These are phyloP conservation scores for Pestalotiopsis sp. DNA, from an alignment of 2,329 filamentous ascomycete species.

Conservation along the genomic window DNA sequence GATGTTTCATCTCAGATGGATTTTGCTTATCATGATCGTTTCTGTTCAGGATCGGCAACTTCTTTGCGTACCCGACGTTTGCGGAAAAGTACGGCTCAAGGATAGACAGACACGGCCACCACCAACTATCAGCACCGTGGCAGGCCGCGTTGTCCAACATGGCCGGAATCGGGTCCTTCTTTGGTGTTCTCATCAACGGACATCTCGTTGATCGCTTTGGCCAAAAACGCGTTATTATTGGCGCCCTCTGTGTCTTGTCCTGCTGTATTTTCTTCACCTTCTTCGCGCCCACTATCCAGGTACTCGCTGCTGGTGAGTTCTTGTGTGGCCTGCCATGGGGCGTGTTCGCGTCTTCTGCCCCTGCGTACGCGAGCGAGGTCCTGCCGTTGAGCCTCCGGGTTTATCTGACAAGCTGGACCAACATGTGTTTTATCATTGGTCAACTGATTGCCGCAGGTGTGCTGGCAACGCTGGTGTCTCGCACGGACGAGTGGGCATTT, in stretches of 20 bases:
- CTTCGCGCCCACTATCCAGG: slow-evolving; percentile 34
- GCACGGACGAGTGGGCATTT: slow-evolving; percentile 35
- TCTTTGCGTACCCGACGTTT: slow-evolving; percentile 13
- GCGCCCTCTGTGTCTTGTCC: slow-evolving; percentile 33
- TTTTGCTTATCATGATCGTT: not conserved
- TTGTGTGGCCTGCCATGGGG: slow-evolving; percentile 38
- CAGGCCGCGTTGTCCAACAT: slow-evolving; percentile 45
- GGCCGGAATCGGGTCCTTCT: slow-evolving; percentile 41
- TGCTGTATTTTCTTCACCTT: slow-evolving; percentile 41
- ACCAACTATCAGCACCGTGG: slow-evolving; percentile 37
- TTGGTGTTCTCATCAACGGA: slow-evolving; percentile 44
- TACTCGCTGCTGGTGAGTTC: slow-evolving; percentile 37
- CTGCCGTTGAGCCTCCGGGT: slow-evolving; percentile 28
- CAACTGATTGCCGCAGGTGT: slow-evolving; percentile 40
- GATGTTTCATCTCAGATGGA: not conserved
- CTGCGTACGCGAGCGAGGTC: slow-evolving; percentile 33
- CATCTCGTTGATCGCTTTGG: slow-evolving; percentile 38
- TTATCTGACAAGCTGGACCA: slow-evolving; percentile 30
- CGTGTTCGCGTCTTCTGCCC: slow-evolving; percentile 28
- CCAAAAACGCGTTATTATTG: slow-evolving; percentile 40
- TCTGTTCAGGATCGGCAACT: slow-evolving; percentile 7
- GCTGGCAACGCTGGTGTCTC: slow-evolving; percentile 31
- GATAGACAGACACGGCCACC: slow-evolving; percentile 10
- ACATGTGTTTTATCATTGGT: slow-evolving; percentile 41
- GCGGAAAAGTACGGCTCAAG: slow-evolving; percentile 10